phyloP scores from a whole-genome alignment of 306 rosid species.

The Dryas octopetala region DNA sequence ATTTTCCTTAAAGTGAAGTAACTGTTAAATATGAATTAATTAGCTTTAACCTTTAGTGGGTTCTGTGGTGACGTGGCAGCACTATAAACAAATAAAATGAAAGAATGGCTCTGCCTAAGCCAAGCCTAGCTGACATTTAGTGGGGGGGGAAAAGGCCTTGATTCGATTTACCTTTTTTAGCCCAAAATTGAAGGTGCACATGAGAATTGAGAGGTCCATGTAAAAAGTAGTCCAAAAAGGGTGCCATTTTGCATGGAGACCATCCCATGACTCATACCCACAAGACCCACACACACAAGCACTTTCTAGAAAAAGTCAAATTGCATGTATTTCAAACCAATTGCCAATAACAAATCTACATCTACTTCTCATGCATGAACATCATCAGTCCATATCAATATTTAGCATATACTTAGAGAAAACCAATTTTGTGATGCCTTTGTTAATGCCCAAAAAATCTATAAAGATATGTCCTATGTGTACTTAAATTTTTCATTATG shows the following conservation, averaged over 20 bases:
- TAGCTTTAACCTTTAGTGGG: neutral
- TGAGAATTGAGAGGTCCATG: constrained; percentile 65
- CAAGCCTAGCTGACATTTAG: constrained; percentile 27
- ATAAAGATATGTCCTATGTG: neutral
- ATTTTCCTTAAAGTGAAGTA: neutral
- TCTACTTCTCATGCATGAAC: constrained; percentile 1
- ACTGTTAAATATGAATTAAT: neutral
- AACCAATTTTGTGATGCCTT: constrained; percentile 36
- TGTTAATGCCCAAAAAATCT: neutral
- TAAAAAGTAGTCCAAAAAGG: constrained; percentile 46
- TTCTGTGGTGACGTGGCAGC: neutral
- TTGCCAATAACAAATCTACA: constrained; percentile 23
- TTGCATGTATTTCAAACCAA: neutral
- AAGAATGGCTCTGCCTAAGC: constrained; percentile 4
- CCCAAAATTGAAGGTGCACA: constrained; percentile 34
- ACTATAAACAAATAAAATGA: neutral
- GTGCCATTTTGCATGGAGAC: constrained; percentile 35
- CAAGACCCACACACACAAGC: constrained; percentile 5
- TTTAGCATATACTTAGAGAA: constrained; percentile 26
- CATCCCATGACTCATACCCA: constrained; percentile 28
- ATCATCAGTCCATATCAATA: constrained; percentile 12
- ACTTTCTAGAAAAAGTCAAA: constrained; percentile 28
- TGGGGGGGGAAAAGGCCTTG: constrained; percentile 29
- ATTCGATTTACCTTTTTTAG: constrained; percentile 32
- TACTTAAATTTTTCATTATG: neutral